These are phyloP conservation scores for Colletotrichum lini DNA, from an alignment of 2,329 filamentous ascomycete species.

Conservation along the genomic window DNA sequence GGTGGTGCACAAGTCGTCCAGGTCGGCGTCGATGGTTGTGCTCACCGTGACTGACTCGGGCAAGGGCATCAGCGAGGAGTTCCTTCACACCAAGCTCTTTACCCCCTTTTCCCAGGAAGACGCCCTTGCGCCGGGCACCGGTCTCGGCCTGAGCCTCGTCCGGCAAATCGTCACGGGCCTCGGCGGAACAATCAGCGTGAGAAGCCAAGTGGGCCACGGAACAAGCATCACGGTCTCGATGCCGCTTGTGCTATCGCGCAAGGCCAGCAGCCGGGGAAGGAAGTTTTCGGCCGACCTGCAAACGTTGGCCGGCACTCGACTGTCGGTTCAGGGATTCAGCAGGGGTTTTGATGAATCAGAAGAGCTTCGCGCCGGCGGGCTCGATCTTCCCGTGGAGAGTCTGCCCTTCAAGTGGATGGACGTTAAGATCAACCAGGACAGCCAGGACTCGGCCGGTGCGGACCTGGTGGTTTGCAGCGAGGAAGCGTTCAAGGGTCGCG, in stretches of 20 bases:
- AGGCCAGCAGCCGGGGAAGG: conserved; percentile 6
- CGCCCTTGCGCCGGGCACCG: conserved; percentile 68
- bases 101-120: conserved; percentile 75
- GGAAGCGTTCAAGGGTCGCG: conserved; percentile 43
- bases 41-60: conserved; percentile 73
- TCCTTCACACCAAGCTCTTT: conserved; percentile 70
- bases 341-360: conserved; percentile 45
- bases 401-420: conserved; percentile 51
- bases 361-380: conserved; percentile 42
- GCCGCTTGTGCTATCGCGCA: conserved; percentile 50
- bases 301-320: background rate
- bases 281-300: conserved; percentile 40
- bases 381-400: conserved; percentile 46
- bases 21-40: conserved; percentile 45
- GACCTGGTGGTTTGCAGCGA: conserved; percentile 50
- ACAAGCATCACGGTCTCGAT: conserved; percentile 66
- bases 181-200: conserved; percentile 69
- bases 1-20: conserved; percentile 41
- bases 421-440: conserved; percentile 46
- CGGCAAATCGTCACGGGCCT: conserved; percentile 69
- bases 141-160: conserved; percentile 74
- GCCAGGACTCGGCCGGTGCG: conserved; percentile 25
- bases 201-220: conserved; percentile 64
- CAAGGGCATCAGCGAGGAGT: conserved; percentile 73
- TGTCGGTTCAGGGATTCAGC: conserved; percentile 37